A percentile compares a stretch with the other conserved stretches of the same genome.
phyloP scores from a whole-genome alignment of 495 filamentous ascomycete genomes.

The Pyronema domesticum region DNA sequence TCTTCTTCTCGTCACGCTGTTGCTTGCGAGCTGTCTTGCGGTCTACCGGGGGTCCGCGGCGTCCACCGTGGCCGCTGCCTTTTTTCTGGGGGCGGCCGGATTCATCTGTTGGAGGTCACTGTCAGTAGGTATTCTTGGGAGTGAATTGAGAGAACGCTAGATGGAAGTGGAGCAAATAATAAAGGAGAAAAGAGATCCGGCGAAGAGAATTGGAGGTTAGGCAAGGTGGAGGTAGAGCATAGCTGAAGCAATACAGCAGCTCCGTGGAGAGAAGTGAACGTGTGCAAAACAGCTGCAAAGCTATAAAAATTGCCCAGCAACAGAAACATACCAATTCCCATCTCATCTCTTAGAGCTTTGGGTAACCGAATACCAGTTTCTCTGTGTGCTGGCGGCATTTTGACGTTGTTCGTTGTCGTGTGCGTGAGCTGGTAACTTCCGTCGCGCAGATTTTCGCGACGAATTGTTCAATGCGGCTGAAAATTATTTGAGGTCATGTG shows the following conservation, averaged over 20 bases:
- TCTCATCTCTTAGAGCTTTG: slow-evolving; percentile 38
- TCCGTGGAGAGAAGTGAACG: no score
- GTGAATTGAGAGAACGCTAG: no score
- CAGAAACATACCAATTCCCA: slow-evolving; percentile 30
- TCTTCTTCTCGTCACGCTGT: slow-evolving; percentile 30
- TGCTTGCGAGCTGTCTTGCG: slow-evolving; percentile 36
- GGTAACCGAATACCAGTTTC: slow-evolving; percentile 32
- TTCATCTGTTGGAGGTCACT: neutral
- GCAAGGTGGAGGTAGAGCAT: no score
- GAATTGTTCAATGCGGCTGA: no score
- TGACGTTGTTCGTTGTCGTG: neutral
- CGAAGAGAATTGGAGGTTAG: no score
- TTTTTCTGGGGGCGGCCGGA: neutral
- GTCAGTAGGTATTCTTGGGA: no score
- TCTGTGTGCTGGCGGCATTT: neutral
- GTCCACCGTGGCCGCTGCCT: slow-evolving; percentile 5
- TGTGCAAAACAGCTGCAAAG: no score
- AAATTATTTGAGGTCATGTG: no score
- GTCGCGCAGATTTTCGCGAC: neutral
- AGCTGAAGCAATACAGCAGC: no score
- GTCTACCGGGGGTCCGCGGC: slow-evolving; percentile 16
- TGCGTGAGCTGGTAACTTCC: neutral
- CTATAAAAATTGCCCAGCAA: no score
- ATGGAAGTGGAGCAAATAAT: no score
- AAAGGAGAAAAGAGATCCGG: no score